These are phyloP conservation scores for Xylariomycetidae sp. DNA, from an alignment of 2,329 filamentous ascomycete species.

Conservation along the genomic window DNA sequence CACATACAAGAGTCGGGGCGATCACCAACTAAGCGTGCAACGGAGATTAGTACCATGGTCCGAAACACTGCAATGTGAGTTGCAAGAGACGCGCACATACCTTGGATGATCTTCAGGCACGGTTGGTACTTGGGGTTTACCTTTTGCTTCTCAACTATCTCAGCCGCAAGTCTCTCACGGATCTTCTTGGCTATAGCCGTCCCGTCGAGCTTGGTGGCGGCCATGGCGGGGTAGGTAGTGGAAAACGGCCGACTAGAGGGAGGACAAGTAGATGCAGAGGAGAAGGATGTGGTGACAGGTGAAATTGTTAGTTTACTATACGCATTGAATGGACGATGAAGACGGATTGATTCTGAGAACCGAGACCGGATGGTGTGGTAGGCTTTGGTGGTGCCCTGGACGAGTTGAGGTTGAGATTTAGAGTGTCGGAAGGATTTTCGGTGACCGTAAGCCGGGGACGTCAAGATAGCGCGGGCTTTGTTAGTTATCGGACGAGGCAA, in stretches of 20 bases:
- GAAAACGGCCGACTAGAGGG: slow-evolving; percentile 32
- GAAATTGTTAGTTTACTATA: too few species aligned
- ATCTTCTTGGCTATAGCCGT: slow-evolving; percentile 91
- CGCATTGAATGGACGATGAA: too few species aligned
- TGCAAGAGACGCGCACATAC: too few species aligned
- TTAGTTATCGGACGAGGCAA: too few species aligned
- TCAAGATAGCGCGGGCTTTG: background rate
- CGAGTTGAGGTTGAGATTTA: slow-evolving; percentile 7
- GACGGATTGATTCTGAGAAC: slow-evolving; percentile 8
- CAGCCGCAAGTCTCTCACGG: slow-evolving; percentile 71
- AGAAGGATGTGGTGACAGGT: too few species aligned
- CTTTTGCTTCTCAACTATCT: slow-evolving; percentile 79
- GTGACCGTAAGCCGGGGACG: slow-evolving; percentile 18
- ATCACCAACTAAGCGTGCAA: slow-evolving; percentile 65
- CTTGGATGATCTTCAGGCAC: slow-evolving; percentile 90
- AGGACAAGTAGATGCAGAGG: too few species aligned
- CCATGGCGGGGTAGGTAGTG: slow-evolving; percentile 62
- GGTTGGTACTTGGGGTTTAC: slow-evolving; percentile 84
- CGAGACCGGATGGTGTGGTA: slow-evolving; percentile 9
- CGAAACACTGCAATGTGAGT: too few species aligned
- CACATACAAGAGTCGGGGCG: slow-evolving; percentile 82
- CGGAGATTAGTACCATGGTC: slow-evolving; percentile 8
- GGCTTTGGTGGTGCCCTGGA: slow-evolving; percentile 9
- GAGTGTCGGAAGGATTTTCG: slow-evolving; percentile 18
- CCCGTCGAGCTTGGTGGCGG: slow-evolving; percentile 89